Evolutionary conservation across 805 yeast genomes (phyloP).

Genomic region (Ogataea philodendri): DNA sequence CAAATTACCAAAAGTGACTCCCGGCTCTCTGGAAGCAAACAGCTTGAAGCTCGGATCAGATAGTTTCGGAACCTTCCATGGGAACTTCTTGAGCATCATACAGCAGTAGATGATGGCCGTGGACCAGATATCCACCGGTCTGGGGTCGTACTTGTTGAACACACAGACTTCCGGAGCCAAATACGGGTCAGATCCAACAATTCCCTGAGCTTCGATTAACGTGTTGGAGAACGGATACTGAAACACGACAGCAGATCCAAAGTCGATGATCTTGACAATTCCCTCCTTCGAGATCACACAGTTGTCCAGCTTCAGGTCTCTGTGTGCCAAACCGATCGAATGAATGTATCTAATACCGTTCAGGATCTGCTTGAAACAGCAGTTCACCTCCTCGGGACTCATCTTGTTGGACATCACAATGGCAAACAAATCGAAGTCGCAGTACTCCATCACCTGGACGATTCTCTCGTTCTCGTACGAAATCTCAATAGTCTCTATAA

Average conservation of each 20-base stretch:
- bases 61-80: conserved; percentile 89
- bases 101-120: conserved; percentile 88
- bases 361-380: conserved; percentile 86
- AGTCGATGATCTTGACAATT: conserved; percentile 85
- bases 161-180: conserved; percentile 91
- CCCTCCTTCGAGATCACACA: conserved; percentile 84
- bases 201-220: conserved; percentile 74
- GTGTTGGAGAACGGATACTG: conserved; percentile 79
- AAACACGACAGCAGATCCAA: conserved; percentile 91
- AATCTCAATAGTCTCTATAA: conserved; percentile 87
- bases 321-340: conserved; percentile 80
- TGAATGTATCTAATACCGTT: conserved; percentile 82
- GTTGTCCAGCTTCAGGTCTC: conserved; percentile 89
- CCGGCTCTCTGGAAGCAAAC: conserved; percentile 72
- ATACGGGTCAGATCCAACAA: conserved; percentile 87
- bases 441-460: conserved; percentile 91
- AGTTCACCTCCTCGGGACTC: conserved; percentile 73
- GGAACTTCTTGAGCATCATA: conserved; percentile 87
- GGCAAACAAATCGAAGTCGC: conserved; percentile 90
- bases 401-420: conserved; percentile 92
- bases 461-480: conserved; percentile 85
- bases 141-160: conserved; percentile 78
- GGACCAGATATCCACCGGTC: conserved; percentile 95
- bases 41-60: conserved; percentile 80
- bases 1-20: conserved; percentile 62